Evolutionary conservation across 1,284 basidiomycete genomes (phyloP).

Genomic region (Agaricales sp.): DNA sequence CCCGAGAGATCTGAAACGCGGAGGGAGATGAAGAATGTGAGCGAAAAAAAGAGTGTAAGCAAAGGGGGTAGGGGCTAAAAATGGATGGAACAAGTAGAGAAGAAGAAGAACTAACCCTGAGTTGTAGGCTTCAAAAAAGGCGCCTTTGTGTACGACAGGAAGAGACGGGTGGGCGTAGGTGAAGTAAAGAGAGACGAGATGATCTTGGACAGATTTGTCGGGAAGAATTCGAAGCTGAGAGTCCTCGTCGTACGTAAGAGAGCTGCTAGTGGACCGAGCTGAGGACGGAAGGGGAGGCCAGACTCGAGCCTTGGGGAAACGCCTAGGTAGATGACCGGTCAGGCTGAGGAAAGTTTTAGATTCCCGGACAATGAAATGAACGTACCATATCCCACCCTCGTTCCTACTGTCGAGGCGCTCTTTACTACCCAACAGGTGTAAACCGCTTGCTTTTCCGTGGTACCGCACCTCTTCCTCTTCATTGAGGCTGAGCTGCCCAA

Average conservation of each 20-base stretch:
- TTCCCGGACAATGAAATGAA: conserved; percentile 9
- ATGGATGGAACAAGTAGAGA: too few species aligned
- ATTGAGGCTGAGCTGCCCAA: conserved; percentile 77
- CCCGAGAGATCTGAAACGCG: conserved; percentile 3
- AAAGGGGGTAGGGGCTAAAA: neutral
- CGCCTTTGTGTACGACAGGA: conserved; percentile 61
- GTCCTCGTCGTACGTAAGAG: conserved; percentile 23
- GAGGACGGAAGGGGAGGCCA: conserved; percentile 59
- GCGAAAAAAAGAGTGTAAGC: neutral
- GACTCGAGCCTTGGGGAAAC: conserved; percentile 72
- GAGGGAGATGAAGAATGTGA: neutral
- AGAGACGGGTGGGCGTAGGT: conserved; percentile 67
- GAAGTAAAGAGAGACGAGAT: conserved; percentile 69
- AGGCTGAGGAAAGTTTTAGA: conserved; percentile 7
- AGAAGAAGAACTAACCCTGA: conserved; percentile 23
- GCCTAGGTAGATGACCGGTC: conserved; percentile 30
- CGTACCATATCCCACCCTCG: conserved; percentile 71
- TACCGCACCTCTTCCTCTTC: conserved; percentile 75
- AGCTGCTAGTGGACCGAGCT: conserved; percentile 12
- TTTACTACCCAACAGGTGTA: conserved; percentile 63
- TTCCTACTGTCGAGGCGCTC: conserved; percentile 54
- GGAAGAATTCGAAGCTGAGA: conserved; percentile 39
- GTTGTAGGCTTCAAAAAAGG: conserved; percentile 55
- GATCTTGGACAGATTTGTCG: conserved; percentile 45
- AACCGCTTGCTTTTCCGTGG: conserved; percentile 71